phyloP scores from a whole-genome alignment of 371 early-diverging fungal genomes.

The Mucor plumbeus region DNA sequence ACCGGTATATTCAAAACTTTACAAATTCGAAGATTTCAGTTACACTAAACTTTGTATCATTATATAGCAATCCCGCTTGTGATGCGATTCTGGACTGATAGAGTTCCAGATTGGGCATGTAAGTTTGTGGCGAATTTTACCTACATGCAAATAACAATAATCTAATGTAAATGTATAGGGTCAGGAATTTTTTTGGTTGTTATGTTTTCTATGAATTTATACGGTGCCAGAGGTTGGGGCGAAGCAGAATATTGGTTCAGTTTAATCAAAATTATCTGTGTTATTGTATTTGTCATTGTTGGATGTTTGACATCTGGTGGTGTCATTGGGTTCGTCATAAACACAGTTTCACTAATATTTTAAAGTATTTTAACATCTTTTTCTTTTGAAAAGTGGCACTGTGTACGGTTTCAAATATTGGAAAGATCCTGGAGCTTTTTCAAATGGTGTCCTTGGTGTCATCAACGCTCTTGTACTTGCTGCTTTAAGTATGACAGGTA shows the following conservation, averaged over 20 bases:
- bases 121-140: not conserved
- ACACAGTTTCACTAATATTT: no score
- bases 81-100: constrained; percentile 26
- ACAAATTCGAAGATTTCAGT: not conserved
- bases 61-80: constrained; percentile 23
- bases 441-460: constrained; percentile 74
- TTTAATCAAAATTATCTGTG: constrained; percentile 60
- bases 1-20: constrained; percentile 8
- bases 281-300: constrained; percentile 69
- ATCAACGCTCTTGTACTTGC: constrained; percentile 68
- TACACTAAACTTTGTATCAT: not conserved
- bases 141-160: not conserved
- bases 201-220: constrained; percentile 25
- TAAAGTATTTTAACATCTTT: constrained; percentile 36
- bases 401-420: constrained; percentile 19
- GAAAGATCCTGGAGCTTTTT: constrained; percentile 67
- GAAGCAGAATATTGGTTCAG: constrained; percentile 31
- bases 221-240: constrained; percentile 23
- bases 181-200: constrained; percentile 24
- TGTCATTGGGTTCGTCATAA: constrained; percentile 25
- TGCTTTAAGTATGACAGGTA: constrained; percentile 78
- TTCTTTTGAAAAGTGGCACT: constrained; percentile 34
- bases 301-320: constrained; percentile 55
- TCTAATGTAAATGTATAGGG: constrained; percentile 17
- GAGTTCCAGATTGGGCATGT: constrained; percentile 30